phyloP scores from a whole-genome alignment of 768 basidiomycete genomes.

The Pleurotus eryngii region DNA sequence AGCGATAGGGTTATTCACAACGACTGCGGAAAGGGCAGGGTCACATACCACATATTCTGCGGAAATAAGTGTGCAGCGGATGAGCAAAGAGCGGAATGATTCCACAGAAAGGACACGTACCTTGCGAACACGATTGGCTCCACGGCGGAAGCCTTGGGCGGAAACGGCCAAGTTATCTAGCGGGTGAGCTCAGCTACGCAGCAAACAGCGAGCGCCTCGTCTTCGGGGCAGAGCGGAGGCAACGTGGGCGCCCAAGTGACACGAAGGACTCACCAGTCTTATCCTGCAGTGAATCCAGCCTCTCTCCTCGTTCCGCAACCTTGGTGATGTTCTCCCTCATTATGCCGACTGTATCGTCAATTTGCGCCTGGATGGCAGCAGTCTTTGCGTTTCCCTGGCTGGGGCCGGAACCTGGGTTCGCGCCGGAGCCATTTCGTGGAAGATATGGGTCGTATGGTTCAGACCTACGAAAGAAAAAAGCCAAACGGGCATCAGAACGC shows the following conservation, averaged over 20 bases:
- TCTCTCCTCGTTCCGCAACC: constrained; percentile 92
- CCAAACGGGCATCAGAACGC: constrained; percentile 5
- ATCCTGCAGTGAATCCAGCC: constrained; percentile 91
- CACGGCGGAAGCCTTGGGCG: constrained; percentile 97
- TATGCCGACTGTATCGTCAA: constrained; percentile 94
- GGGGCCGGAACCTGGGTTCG: constrained; percentile 43
- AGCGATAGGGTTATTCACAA: neutral
- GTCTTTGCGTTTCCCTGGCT: constrained; percentile 74
- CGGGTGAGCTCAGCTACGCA: neutral
- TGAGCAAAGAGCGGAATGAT: neutral
- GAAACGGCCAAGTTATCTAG: constrained; percentile 95
- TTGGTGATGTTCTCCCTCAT: constrained; percentile 98
- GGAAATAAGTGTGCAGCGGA: constrained; percentile 4
- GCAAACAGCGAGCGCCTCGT: neutral
- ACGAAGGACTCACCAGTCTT: constrained; percentile 82
- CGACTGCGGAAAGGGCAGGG: constrained; percentile 4
- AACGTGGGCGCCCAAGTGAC: constrained; percentile 5
- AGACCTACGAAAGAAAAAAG: constrained; percentile 55
- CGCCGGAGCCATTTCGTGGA: constrained; percentile 74
- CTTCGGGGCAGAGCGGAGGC: neutral
- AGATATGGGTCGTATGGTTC: constrained; percentile 99
- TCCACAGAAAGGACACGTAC: constrained; percentile 42
- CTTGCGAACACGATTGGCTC: constrained; percentile 97
- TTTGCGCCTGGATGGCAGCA: constrained; percentile 93
- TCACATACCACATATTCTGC: constrained; percentile 83